These are phyloP conservation scores for Trichosporon ovoides DNA, from an alignment of 1,284 basidiomycete species.

Conservation along the genomic window DNA sequence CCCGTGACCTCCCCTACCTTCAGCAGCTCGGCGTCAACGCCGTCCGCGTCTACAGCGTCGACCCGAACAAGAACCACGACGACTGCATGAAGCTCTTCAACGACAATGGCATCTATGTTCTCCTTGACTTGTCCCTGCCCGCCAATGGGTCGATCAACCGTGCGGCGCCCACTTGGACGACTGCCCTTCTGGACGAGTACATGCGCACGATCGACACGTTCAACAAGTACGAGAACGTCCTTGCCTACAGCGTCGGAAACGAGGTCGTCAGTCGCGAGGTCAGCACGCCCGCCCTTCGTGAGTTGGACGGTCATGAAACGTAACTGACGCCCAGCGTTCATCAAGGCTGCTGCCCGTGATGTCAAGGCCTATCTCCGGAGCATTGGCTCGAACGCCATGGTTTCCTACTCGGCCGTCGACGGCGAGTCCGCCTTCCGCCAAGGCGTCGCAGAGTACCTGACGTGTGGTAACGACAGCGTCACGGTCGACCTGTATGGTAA, in stretches of 20 bases:
- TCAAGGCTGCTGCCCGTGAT: conserved; percentile 88
- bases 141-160: conserved; percentile 82
- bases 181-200: conserved; percentile 74
- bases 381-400: conserved; percentile 62
- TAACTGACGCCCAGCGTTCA: conserved; percentile 54
- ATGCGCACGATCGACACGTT: conserved; percentile 71
- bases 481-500: conserved; percentile 79
- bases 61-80: conserved; percentile 75
- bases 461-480: conserved; percentile 67
- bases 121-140: conserved; percentile 81
- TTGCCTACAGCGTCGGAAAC: conserved; percentile 80
- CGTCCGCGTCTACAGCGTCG: conserved; percentile 78
- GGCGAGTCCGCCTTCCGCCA: conserved; percentile 62
- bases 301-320: conserved; percentile 15
- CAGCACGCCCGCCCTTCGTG: conserved; percentile 59
- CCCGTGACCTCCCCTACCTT: conserved; percentile 72
- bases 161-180: conserved; percentile 68
- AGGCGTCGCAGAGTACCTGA: conserved; percentile 70
- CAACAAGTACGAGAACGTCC: conserved; percentile 72
- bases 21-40: conserved; percentile 55
- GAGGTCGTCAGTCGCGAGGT: conserved; percentile 65
- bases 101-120: conserved; percentile 76
- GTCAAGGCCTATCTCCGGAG: conserved; percentile 73
- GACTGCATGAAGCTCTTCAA: conserved; percentile 74
- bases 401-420: conserved; percentile 82